Evolutionary conservation across 1,139 yeast genomes (phyloP), one percentile per base, ranked within the genome.

Genomic region (Saccharomycopsis hybrid): DNA sequence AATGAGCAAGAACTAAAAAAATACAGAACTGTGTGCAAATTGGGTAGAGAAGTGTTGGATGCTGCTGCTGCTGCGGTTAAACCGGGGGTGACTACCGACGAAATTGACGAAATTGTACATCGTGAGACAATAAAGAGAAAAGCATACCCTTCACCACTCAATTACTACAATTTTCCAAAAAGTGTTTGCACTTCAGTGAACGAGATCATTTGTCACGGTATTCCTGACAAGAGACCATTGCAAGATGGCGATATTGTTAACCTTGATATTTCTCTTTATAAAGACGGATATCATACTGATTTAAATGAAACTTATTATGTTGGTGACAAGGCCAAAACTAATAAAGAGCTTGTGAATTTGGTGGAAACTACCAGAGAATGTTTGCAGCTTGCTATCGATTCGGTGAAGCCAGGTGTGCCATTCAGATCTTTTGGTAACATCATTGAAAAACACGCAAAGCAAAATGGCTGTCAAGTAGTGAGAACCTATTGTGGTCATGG

Each of bases 351-450:
- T 18, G 92, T 92, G 48, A 79, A 92, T 55, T 77, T 94, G 44
- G 96, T 92, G n/a, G 99, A 94, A 66, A 92, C 98, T 33, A 82
- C 97, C 0, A 78, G 98, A 62, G 97, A 90, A 67, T 78, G 90
- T 55, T 73, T 92, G 56, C 95, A 89, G 57, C 65, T 77, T 60
- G 96, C 97, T 35, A 90, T 92, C 59, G 78, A 76, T 33, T 71
- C 74, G 27, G 92, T 94, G 60, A 92, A 90, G 66, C 99, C 99
- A 7, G 99, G 99, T 30, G 72, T 85, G 47, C 79, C 95, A 27
- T 83, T 90, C 73, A 79, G 97, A 65, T 82, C 82, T 54, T 69
- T 92, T 55, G 99, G 99, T 58, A 85, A 86, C 62, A 73, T 82
- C 58, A 92, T 94, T 58, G 97, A 94, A 68, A 79, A 78, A 57